Evolutionary conservation across 2,329 filamentous ascomycete species (phyloP).

Genomic region (Xylariaceae sp.): DNA sequence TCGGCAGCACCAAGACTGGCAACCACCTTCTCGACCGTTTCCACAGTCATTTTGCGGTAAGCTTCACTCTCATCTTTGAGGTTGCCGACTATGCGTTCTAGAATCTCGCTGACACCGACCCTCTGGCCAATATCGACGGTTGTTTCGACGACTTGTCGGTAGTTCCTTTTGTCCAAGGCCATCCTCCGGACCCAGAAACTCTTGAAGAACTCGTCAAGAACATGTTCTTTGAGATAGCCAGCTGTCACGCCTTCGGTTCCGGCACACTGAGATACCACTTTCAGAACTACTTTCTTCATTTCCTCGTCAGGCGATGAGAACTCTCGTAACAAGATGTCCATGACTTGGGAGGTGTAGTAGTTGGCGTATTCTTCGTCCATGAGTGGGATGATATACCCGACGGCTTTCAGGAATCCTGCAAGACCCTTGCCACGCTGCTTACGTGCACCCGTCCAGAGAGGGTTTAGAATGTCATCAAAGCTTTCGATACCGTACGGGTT

Average conservation of each 20-base stretch:
- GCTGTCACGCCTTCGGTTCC: conserved; percentile 92
- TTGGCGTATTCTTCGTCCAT: conserved; percentile 99
- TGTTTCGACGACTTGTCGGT: conserved; percentile 94
- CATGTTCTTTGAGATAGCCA: conserved; percentile 89
- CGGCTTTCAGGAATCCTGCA: conserved; percentile 92
- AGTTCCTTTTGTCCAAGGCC: conserved; percentile 96
- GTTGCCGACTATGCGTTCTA: conserved; percentile 88
- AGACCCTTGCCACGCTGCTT: conserved; percentile 96
- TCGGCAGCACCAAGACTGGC: conserved; percentile 90
- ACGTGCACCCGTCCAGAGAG: conserved; percentile 90
- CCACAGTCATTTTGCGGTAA: conserved; percentile 98
- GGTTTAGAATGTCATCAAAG: conserved; percentile 96
- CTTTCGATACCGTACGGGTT: conserved; percentile 99
- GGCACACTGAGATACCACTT: conserved; percentile 93
- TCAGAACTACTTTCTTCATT: conserved; percentile 99
- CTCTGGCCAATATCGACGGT: conserved; percentile 97
- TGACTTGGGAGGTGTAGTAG: conserved; percentile 97
- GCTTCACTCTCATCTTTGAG: conserved; percentile 97
- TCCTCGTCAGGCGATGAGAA: conserved; percentile 97
- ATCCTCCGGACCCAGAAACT: conserved; percentile 97
- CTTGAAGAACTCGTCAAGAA: conserved; percentile 95
- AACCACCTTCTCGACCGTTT: conserved; percentile 95
- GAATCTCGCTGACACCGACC: conserved; percentile 92
- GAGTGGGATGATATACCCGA: conserved; percentile 94
- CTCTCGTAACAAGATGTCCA: conserved; percentile 94